These are phyloP conservation scores for Mortierella sp. DNA, from an alignment of 371 early-diverging fungal species.

Conservation along the genomic window DNA sequence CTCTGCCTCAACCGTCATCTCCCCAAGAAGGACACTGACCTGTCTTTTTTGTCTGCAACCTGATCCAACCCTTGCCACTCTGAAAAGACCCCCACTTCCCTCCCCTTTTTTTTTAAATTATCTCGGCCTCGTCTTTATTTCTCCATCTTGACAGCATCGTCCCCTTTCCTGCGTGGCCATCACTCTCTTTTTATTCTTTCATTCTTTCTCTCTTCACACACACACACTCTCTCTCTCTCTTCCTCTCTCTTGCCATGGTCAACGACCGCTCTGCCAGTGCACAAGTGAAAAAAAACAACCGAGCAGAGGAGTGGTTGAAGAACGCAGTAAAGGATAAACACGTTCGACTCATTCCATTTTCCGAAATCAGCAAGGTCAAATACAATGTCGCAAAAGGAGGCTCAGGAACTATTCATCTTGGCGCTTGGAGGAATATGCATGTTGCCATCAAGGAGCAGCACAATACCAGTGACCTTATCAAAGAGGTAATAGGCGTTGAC, in stretches of 20 bases:
- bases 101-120: too few species aligned
- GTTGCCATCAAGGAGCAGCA: conserved; percentile 53
- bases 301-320: conserved; percentile 54
- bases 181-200: too few species aligned
- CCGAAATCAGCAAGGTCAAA: conserved; percentile 54
- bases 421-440: conserved; percentile 53
- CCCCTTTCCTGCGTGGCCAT: too few species aligned
- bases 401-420: conserved; percentile 51
- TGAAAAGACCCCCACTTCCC: too few species aligned
- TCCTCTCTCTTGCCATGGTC: conserved; percentile 21
- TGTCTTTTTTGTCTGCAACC: too few species aligned
- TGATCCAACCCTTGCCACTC: too few species aligned
- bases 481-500: conserved; percentile 45
- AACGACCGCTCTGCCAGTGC: conserved; percentile 46
- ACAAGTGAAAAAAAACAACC: conserved; percentile 46
- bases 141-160: too few species aligned
- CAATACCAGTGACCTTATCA: conserved; percentile 52
- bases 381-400: conserved; percentile 53
- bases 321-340: conserved; percentile 53
- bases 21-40: too few species aligned
- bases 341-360: conserved; percentile 47
- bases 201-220: too few species aligned
- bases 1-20: too few species aligned
- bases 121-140: too few species aligned
- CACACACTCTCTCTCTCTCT: background rate